Base-by-base conservation (phyloP, 495 filamentous ascomycete genomes). In the Schizothecium vesticola region DNA sequence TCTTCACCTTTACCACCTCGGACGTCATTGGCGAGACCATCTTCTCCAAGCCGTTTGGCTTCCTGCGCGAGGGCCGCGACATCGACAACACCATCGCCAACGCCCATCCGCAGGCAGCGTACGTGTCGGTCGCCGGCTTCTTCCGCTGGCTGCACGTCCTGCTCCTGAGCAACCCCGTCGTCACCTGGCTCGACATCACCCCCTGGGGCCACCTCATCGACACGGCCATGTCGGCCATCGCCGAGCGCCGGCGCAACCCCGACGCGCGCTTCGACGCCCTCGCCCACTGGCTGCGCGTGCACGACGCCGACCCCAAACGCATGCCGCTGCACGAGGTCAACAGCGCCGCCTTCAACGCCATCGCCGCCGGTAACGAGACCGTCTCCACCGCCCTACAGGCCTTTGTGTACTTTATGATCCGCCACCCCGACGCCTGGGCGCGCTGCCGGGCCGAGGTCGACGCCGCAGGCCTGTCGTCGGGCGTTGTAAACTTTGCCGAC, bases 281-380 rank as follows among this genome's bases (percentile, higher is more conserved):
- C 64, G 72, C 79, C 64, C 73, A 81, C 25, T 84, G 84, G 83
- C 71, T 83, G 11, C 68, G 77, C 12, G 73, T 73, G 25, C 78
- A 74, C 2, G 65, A 67, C 7, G 75, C 78, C 23, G 69, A 81
- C 63, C 80, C 79, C 1, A 80, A 83, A 26, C 73, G 75, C 9
- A 80, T 85, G 75, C 64, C 71, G 5, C 77, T 81, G 66, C 67
- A 71, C 13, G 82, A 84, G 60, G 73, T 85, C 25, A 73, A 79
- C 29, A 71, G 72, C 11, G 74, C 75, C 3, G 79, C 79, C 7
- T 79, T 79, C 28, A 73, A 70, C 1, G 85, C 74, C 33, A 64
- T 83, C 8, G 81, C 78, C 13, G 82, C 82, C 1, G 83, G 83
- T 0, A 78, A 76, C 8, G 84, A 85, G 64, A 84, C 83, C 1